phyloP scores from a whole-genome alignment of 192 early-diverging fungal species.

The Gonapodya prolifera region DNA sequence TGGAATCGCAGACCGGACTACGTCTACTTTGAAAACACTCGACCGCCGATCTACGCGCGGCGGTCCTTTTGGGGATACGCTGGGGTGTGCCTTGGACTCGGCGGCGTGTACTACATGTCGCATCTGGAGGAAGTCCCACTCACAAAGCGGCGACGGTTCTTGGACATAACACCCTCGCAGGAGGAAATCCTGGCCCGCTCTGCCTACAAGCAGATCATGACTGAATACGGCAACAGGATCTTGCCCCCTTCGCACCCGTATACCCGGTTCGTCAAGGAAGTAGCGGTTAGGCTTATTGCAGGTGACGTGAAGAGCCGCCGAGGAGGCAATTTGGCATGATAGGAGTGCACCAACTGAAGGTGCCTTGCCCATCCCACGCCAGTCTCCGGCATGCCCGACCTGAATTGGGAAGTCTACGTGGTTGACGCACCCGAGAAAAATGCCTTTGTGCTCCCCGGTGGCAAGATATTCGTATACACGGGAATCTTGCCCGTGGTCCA shows the following conservation, averaged over 20 bases:
- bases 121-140: conserved; percentile 70
- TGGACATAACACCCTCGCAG: conserved; percentile 40
- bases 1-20: no score
- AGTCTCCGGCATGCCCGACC: conserved; percentile 43
- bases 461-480: conserved; percentile 95
- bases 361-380: no score
- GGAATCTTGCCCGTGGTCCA: conserved; percentile 71
- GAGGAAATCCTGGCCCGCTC: conserved; percentile 53
- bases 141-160: conserved; percentile 51
- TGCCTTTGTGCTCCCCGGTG: conserved; percentile 90
- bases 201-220: conserved; percentile 59
- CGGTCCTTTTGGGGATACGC: no score
- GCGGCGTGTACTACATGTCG: conserved; percentile 47
- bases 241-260: conserved; percentile 51
- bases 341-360: neutral
- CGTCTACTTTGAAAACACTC: no score
- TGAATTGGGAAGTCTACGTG: conserved; percentile 89
- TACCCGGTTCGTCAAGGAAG: conserved; percentile 46
- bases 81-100: no score
- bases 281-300: conserved; percentile 59
- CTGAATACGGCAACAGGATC: conserved; percentile 48
- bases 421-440: conserved; percentile 69
- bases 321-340: conserved; percentile 1
- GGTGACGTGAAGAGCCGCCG: neutral
- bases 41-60: no score